Evolutionary conservation across 305 asterid species (phyloP), one percentile per base, ranked within the genome.

Genomic region (Solanum hybrid): DNA sequence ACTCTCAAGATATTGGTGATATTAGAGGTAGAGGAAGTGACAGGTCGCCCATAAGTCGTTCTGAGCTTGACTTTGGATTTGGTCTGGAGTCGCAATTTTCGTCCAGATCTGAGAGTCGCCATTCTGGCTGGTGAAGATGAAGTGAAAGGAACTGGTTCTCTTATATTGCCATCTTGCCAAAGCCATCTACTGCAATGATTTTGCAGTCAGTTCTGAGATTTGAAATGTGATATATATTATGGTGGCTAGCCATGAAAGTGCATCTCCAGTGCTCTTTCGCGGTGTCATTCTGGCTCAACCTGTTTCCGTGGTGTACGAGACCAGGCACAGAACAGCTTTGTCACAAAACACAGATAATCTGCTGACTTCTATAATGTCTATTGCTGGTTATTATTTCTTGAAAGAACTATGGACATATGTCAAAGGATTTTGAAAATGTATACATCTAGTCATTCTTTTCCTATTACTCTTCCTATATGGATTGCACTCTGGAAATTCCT

Each of bases 1-100:
- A 89, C 69, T 86, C 91, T 60, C 91, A 90, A 86, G 93, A 89
- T 36, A 89, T 40, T 35, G 37, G 90, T 5, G 93, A 93, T 86
- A 86, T 90, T 45, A 86, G 90, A 60, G 92, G 90, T 45, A 87
- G 93, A 91, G 90, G 86, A 31, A 87, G 78, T 32, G 91, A 90
- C 78, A 79, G 77, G 78, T 42, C 88, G 71, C 90, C 89, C 5
- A 51, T 64, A 86, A 77, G 56, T 66, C 71, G 88, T 24, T 80
- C 91, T 34, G 92, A 81, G 42, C 89, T 76, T 35, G 80, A 88
- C 34, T 87, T 77, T 87, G 89, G 81, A 17, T 45, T 87, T 31
- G 71, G 84, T 38, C 31, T 77, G 1, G 89, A 87, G 81, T 72
- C 84, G 1, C 89, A 77, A 29, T 42, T 77, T 37, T 72, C 89